Conservation (phyloP, 257 asterid species). For the Avicennia marina region DNA sequence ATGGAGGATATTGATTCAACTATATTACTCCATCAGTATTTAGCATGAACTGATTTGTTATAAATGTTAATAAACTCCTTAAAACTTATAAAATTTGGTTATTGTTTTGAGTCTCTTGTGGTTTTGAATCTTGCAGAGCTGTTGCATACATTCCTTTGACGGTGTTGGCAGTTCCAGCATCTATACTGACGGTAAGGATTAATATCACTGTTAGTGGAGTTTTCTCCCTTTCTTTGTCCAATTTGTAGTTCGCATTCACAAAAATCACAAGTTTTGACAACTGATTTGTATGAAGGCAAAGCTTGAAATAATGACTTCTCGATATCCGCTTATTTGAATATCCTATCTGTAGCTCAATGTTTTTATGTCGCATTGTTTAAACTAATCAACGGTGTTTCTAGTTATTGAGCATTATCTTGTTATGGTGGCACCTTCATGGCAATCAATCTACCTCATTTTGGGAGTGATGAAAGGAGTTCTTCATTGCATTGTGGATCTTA, state of each 20-base stretch:
- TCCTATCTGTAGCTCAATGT: neutral
- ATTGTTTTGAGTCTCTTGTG: conserved; percentile 11
- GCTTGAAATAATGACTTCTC: too few relatives aligned
- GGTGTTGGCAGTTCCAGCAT: conserved; percentile 95
- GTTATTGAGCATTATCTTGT: neutral
- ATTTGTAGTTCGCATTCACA: conserved; percentile 2
- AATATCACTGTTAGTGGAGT: neutral
- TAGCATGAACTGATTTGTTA: too few relatives aligned
- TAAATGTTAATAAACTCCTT: too few relatives aligned
- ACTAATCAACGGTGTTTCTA: too few relatives aligned
- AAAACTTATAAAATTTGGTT: too few relatives aligned
- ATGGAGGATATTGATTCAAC: too few relatives aligned
- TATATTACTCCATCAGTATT: too few relatives aligned
- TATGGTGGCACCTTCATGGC: neutral
- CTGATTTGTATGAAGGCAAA: neutral
- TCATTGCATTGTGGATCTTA: neutral
- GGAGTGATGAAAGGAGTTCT: neutral
- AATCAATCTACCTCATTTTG: neutral
- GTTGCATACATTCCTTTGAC: conserved; percentile 93
- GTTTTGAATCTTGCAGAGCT: conserved; percentile 55
- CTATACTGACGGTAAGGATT: conserved; percentile 73
- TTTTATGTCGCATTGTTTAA: neutral
- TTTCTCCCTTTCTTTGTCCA: neutral
- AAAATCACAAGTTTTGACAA: neutral
- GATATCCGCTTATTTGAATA: neutral